Base-by-base conservation (phyloP, 305 asterid species). In the Fraxinus angustifolia region DNA sequence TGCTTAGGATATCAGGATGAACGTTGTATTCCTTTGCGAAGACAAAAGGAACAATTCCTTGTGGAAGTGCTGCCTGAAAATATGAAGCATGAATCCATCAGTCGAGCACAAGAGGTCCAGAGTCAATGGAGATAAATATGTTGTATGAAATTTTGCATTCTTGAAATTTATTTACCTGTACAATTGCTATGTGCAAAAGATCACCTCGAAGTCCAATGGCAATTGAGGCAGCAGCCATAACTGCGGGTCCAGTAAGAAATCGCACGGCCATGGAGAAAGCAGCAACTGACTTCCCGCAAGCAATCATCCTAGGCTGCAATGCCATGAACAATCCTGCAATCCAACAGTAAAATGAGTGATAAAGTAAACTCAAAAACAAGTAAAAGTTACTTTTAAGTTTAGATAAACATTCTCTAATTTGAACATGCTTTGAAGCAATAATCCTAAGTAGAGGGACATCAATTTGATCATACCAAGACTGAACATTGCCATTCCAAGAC, bases 1-100 rank as follows among this genome's bases (percentile, higher is more conserved):
- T 95, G 94, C 98, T 93, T 0, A 95, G 95, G 53, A 95, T 93
- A 73, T 91, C 97, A 4, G 99, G 99, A 88, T 95, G 98, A 16
- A 95, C 97, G 71, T 87, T 89, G 87, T 95, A 95, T 76, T 95
- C 99, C 87, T 94, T 93, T 0, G 98, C 98, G 78, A 94, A 94
- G 80, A 94, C 98, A 17, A 94, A 94, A 0, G 98, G 98, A 33
- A 93, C 98, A 2, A 95, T 95, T 23, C 99, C 99, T 82, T 95
- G 99, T 0, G 99, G 99, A 31, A 95, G 92, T 78, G 99, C 93
- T 53, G 99, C 99, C 99, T 94, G 88, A 6, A 82, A 58, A 76
- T 14, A 4, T 14, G 12, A 81, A 12, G 0, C 28, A 3, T n/a
- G 33, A 23, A 5, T 21, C 19, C 33, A 12, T 73, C 19, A 74